These are phyloP conservation scores for Metschnikowia amazonensis DNA, from an alignment of 805 yeast species.

Conservation along the genomic window DNA sequence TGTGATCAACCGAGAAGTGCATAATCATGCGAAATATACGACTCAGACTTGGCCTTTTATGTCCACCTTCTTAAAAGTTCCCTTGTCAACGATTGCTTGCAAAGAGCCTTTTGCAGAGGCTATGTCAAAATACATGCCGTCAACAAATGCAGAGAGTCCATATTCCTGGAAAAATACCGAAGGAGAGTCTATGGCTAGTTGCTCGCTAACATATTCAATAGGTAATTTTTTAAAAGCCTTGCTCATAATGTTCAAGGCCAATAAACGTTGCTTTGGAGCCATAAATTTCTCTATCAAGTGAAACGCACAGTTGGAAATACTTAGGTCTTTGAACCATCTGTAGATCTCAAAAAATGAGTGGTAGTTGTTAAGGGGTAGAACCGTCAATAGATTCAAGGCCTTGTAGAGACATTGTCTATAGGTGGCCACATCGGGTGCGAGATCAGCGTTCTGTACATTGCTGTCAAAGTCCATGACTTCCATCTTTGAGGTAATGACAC, in stretches of 20 bases:
- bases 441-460: not conserved
- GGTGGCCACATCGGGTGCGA: conserved; percentile 1
- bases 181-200: conserved; percentile 8
- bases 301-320: conserved; percentile 11
- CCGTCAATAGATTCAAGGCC: conserved; percentile 12
- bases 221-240: conserved; percentile 18
- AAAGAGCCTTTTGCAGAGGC: conserved; percentile 33
- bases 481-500: conserved; percentile 42
- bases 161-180: conserved; percentile 19
- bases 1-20: not conserved
- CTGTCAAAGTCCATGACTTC: conserved; percentile 11
- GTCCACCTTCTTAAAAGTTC: conserved; percentile 59
- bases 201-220: conserved; percentile 2
- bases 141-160: conserved; percentile 31
- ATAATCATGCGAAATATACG: not conserved
- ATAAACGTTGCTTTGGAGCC: conserved; percentile 17
- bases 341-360: conserved; percentile 36
- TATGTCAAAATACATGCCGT: conserved; percentile 29
- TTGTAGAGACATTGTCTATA: conserved; percentile 9
- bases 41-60: conserved; percentile 79
- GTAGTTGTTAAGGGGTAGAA: conserved; percentile 11
- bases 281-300: conserved; percentile 15
- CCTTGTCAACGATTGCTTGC: conserved; percentile 30
- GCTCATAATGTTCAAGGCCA: conserved; percentile 17
- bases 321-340: conserved; percentile 7